phyloP scores from a whole-genome alignment of 805 yeast species.

The Candida nonsorbophila region DNA sequence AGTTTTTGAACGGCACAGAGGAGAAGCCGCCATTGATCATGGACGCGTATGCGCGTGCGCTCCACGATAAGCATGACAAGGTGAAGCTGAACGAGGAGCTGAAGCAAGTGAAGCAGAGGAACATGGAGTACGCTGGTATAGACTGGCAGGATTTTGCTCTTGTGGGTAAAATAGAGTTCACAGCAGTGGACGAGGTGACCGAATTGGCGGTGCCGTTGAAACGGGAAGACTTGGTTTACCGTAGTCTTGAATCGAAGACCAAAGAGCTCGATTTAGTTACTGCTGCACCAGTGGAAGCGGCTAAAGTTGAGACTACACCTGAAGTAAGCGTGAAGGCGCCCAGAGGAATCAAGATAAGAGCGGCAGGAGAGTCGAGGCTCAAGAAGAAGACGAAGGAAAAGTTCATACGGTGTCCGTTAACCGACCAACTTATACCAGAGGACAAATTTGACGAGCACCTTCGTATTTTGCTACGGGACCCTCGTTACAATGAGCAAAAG shows the following conservation, averaged over 20 bases:
- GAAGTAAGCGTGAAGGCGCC: slow-evolving; percentile 8
- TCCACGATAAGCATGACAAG: slow-evolving; percentile 36
- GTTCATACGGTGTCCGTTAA: slow-evolving; percentile 70
- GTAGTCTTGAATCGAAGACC: slow-evolving; percentile 54
- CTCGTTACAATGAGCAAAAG: slow-evolving; percentile 67
- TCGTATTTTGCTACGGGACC: slow-evolving; percentile 66
- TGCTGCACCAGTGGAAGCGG: slow-evolving; percentile 1
- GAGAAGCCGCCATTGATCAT: slow-evolving; percentile 32
- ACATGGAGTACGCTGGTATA: slow-evolving; percentile 60
- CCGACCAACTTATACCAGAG: slow-evolving; percentile 67
- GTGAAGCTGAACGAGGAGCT: slow-evolving; percentile 22
- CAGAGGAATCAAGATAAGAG: slow-evolving; percentile 58
- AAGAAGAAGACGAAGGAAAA: slow-evolving; percentile 25
- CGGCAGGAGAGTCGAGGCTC: slow-evolving; percentile 66
- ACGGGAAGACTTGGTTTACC: slow-evolving; percentile 52
- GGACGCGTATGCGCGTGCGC: slow-evolving; percentile 53
- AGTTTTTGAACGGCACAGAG: slow-evolving; percentile 9
- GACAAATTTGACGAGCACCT: slow-evolving; percentile 67
- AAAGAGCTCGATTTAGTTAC: slow-evolving; percentile 16
- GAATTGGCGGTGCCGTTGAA: slow-evolving; percentile 53
- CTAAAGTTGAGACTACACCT: slow-evolving; percentile 2
- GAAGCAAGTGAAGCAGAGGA: slow-evolving; percentile 29
- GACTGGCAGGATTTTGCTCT: slow-evolving; percentile 85
- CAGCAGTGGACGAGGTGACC: slow-evolving; percentile 52
- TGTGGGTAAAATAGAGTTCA: slow-evolving; percentile 64